Base-by-base conservation (phyloP, 2,329 filamentous ascomycete genomes). In the Aureobasidium sp. region DNA sequence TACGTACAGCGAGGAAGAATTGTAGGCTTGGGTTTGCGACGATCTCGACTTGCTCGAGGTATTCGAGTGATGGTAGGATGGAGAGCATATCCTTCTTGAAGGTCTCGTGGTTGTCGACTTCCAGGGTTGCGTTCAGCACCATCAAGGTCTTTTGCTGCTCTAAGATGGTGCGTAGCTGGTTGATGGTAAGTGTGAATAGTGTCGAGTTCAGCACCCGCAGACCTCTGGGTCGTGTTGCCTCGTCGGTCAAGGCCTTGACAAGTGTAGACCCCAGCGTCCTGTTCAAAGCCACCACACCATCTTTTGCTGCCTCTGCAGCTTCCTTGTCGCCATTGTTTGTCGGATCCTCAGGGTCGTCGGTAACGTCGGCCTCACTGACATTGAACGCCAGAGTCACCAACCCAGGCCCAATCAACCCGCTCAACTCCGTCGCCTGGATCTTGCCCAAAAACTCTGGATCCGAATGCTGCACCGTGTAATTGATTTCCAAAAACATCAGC, bases 391-490 rank as follows among this genome's bases (percentile, higher is more conserved):
- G 69, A 38, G 68, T 71, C n/a, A 76, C 72, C 57, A 76, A 57
- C 0, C 69, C 70, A 15, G 73, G 73, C 1, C 69, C 71, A 19
- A 75, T 67, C 31, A 76, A 61, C 19, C 62, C 29, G 2, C 70
- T 71, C 47, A 76, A 57, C 61, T 76, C 74, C 1, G 66, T 63
- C 3, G 69, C 73, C 29, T 71, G 73, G 11, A 77, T 72, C 60
- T 73, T 72, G 29, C 65, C 68, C 66, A 77, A 67, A 64, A 77
- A 76, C 29, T 74, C 73, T 46, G 73, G 69, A 61, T 77, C 74
- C 45, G 74, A 72, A 65, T 77, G 75, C 6, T 76, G 69, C 60
- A 75, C 78, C 1, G 76, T 79, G 60, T 77, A 79, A 43, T 74
- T 76, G 23, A 79, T 67, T 60, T 79, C 75, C 49, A 79, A 63